Percentiles rank a stretch among this genome's conserved stretches.
Conservation (phyloP, 495 filamentous ascomycete genomes). For the Entonaema liquescens region DNA sequence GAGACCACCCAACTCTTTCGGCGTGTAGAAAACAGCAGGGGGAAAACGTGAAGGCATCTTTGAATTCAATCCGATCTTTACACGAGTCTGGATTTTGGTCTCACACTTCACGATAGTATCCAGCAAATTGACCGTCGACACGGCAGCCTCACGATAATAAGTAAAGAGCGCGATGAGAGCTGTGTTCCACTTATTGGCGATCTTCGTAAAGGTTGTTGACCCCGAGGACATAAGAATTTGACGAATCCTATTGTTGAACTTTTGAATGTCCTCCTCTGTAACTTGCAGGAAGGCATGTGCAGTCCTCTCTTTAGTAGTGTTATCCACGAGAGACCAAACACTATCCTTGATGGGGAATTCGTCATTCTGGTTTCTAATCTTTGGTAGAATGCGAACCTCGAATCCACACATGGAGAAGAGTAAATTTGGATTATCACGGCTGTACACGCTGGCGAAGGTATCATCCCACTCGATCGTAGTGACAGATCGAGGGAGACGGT, state of each 20-base stretch:
- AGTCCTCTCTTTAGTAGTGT: constrained; percentile 94
- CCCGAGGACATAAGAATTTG: constrained; percentile 99
- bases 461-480: constrained; percentile 99
- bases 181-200: constrained; percentile 99
- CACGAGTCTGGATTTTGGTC: constrained; percentile 98
- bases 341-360: constrained; percentile 98
- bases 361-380: constrained; percentile 92
- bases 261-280: constrained; percentile 97
- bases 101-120: constrained; percentile 99
- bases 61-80: constrained; percentile 98
- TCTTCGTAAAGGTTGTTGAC: constrained; percentile 99
- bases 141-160: constrained; percentile 97
- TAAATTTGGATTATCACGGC: constrained; percentile 96
- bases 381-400: constrained; percentile 95
- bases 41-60: constrained; percentile 99
- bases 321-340: constrained; percentile 97
- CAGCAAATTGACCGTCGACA: constrained; percentile 94
- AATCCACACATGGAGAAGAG: constrained; percentile 99
- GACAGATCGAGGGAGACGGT: constrained; percentile 89
- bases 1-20: constrained; percentile 96
- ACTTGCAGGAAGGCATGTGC: constrained; percentile 98
- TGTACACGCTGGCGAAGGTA: constrained; percentile 99
- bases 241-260: constrained; percentile 98
- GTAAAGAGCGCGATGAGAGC: constrained; percentile 98
- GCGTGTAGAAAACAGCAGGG: constrained; percentile 98